These are phyloP conservation scores for Termitomyces eurrhizus DNA, from an alignment of 768 basidiomycete genomes.

Conservation along the genomic window DNA sequence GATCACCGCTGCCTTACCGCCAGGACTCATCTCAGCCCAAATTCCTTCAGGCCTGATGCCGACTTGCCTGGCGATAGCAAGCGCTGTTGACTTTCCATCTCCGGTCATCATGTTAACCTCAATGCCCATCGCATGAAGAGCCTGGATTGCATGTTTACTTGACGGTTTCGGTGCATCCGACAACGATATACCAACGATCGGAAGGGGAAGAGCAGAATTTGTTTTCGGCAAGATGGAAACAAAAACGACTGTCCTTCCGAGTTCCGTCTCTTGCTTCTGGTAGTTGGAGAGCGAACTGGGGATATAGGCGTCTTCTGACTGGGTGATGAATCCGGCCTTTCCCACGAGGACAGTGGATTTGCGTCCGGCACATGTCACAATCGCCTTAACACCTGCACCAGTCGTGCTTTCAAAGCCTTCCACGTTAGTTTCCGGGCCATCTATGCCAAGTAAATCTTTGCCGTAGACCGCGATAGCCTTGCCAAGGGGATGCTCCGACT, in stretches of 20 bases:
- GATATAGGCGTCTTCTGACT: constrained; percentile 47
- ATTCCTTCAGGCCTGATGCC: constrained; percentile 83
- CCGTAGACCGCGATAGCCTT: constrained; percentile 88
- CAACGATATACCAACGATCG: constrained; percentile 79
- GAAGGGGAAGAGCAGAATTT: constrained; percentile 41
- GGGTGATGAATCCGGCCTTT: constrained; percentile 65
- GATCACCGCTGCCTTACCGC: constrained; percentile 88
- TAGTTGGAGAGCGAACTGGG: constrained; percentile 61
- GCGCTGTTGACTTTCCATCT: constrained; percentile 80
- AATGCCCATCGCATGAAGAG: constrained; percentile 86
- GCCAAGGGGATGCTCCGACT: constrained; percentile 95
- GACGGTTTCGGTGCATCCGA: constrained; percentile 87
- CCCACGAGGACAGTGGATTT: constrained; percentile 70
- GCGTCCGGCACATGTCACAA: constrained; percentile 48
- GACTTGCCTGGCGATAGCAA: constrained; percentile 85
- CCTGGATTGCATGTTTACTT: constrained; percentile 75
- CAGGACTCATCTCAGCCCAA: constrained; percentile 91
- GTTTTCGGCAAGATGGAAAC: constrained; percentile 55
- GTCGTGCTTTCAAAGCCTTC: constrained; percentile 83
- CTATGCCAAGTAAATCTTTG: constrained; percentile 49
- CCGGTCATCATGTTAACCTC: constrained; percentile 94
- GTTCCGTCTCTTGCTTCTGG: constrained; percentile 62
- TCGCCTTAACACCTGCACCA: constrained; percentile 83
- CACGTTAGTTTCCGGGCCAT: constrained; percentile 51
- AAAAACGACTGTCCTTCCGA: constrained; percentile 85